Evolutionary conservation across 768 basidiomycete species (phyloP), one percentile per base, ranked within the genome.

Genomic region (Clavulina sp.): DNA sequence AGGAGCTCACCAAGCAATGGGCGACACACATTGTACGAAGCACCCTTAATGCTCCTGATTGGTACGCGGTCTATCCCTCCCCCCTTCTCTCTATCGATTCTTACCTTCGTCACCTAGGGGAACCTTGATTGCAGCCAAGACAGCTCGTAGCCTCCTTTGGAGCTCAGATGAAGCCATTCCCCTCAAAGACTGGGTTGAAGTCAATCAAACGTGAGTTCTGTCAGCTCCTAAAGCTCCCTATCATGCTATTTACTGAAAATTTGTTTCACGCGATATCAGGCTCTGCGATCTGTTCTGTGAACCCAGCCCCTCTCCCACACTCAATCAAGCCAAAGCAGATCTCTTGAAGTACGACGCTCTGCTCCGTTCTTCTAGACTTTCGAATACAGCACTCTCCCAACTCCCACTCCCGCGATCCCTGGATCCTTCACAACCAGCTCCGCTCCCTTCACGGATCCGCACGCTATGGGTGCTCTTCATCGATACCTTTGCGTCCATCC

Each of bases 81-180:
- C 38, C 5, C 3, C 38, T 41, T 18, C 28, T 4, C 23, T 28
- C 3, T 34, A 3, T 21, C 16, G 6, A 1, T 13, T 16, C 33
- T 49, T 21, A 51, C 13, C 2, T 24, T 26, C 23, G 0, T 16
- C 3, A 32, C 19, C 21, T 57, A 95, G 88, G 91, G 84, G 93
- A 55, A 85, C 87, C 0, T 70, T 95, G 3, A 86, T 84, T 64
- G 78, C 77, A 32, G 91, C 89, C 4, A 78, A 84, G 52, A 96
- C 93, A 83, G 88, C 92, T 13, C 72, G 86, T 49, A 86, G 95
- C 61, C 67, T 99, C 34, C 69, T 99, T n/a, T 97, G 89, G 88
- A 81, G 81, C 59, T 73, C 77, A 53, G 81, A 88, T 53, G 73
- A 74, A 54, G 73, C 76, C 29, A 77, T 97, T 53, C 71, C 77